Evolutionary conservation across 2,329 filamentous ascomycete genomes (phyloP), one percentile per base, ranked within the genome.

Genomic region (Albifimbria verrucaria): DNA sequence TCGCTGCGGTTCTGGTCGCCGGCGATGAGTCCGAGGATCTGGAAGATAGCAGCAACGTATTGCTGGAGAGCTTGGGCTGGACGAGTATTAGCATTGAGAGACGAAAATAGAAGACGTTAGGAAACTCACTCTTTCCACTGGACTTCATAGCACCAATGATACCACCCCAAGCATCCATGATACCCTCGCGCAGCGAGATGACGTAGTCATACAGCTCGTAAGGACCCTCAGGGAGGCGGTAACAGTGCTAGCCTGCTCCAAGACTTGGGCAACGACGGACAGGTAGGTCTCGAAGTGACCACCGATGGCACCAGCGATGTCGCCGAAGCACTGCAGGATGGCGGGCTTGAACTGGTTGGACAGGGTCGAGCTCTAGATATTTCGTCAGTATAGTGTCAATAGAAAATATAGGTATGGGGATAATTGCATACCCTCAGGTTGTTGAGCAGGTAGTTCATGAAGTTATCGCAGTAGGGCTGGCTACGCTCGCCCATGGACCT

Each of bases 101-200:
- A 44, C 7, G 22, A 10, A 44, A 20, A 5, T 44, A n/a, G 7
- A 5, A 20, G 42, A 23, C 39, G 11, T 11, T 12, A 7, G 22
- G 15, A 2, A n/a, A 75, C 85, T 71, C 72, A 89, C 87, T 86
- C 78, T 93, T 93, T 65, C 77, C 78, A 65, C 87, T 90, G 49
- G 81, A 75, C 78, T 94, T 96, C 88, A 97, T 92, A 50, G 94
- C 92, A 70, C 93, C 86, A 67, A 99, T 92, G 60, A 96, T 94
- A 61, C 94, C 94, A 65, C 92, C 92, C 92, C 95, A 99, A 28
- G 94, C 94, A 79, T 99, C 94, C 88, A 97, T 96, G 61, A 99
- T 97, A 62, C 93, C 94, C 69, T 99, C 95, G 51, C 94, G 88
- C 48, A 99, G 82, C 20, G 92, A 96, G 59, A 96, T 85, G 62